Evolutionary conservation across 176 grass and related monocot species (phyloP).

Genomic region (Thinopyrum elongatum): DNA sequence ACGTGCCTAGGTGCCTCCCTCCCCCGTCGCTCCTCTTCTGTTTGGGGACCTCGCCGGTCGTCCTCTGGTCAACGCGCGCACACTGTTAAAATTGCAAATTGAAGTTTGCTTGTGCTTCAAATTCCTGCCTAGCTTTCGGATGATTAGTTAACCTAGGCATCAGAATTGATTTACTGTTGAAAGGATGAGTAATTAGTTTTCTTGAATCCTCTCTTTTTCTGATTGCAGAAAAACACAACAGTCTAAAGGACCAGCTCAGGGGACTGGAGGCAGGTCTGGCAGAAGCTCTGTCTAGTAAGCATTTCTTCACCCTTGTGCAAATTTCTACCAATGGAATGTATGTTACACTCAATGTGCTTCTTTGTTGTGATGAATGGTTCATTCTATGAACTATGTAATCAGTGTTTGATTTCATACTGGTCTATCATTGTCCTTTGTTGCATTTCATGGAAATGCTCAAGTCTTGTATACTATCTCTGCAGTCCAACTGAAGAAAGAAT

Average conservation of each 20-base stretch:
- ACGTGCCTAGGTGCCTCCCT: not conserved
- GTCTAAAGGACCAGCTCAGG: slow-evolving; percentile 55
- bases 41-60: not conserved
- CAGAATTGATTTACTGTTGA: not conserved
- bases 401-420: not conserved
- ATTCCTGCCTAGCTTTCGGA: no score
- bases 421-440: not conserved
- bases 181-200: not conserved
- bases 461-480: not conserved
- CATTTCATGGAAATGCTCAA: not conserved
- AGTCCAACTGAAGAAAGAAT: slow-evolving; percentile 54
- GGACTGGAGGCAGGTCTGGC: slow-evolving; percentile 43
- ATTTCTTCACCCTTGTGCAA: not conserved
- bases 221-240: slow-evolving; percentile 40
- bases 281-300: slow-evolving; percentile 47
- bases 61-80: not conserved
- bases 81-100: no score
- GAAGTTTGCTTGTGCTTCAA: no score
- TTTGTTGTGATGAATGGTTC: not conserved
- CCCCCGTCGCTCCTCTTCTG: not conserved
- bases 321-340: no score
- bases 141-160: not conserved
- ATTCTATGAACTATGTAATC: no score
- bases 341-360: not conserved
- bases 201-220: not conserved